Evolutionary conservation across 1,284 basidiomycete genomes (phyloP).

Genomic region (Austroboletus novae-zelandiae): DNA sequence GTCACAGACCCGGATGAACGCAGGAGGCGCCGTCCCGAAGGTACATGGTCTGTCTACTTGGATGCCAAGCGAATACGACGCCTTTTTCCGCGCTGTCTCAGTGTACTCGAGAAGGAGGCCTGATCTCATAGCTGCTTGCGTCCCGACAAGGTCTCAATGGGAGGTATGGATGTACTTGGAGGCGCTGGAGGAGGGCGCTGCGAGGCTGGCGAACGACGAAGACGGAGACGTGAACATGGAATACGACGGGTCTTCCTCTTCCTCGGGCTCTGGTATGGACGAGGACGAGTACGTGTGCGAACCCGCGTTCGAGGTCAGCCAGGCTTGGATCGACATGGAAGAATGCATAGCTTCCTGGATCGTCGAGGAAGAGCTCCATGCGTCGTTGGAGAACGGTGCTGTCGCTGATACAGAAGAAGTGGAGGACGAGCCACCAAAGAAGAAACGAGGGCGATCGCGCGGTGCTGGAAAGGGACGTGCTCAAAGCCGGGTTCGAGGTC

Average conservation of each 20-base stretch:
- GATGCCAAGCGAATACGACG: slow-evolving; percentile 62
- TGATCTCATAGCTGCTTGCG: slow-evolving; percentile 31
- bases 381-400: slow-evolving; percentile 4
- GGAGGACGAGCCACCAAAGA: slow-evolving; percentile 5
- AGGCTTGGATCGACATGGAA: slow-evolving; percentile 59
- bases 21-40: neutral
- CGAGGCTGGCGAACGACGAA: slow-evolving; percentile 3
- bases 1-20: neutral
- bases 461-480: slow-evolving; percentile 10
- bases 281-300: slow-evolving; percentile 19
- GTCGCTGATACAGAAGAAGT: slow-evolving; percentile 5
- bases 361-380: slow-evolving; percentile 33
- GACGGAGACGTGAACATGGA: slow-evolving; percentile 3
- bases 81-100: slow-evolving; percentile 58
- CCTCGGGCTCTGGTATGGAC: slow-evolving; percentile 1
- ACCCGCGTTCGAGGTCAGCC: slow-evolving; percentile 56
- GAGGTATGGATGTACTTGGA: slow-evolving; percentile 33
- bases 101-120: slow-evolving; percentile 34
- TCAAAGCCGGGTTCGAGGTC: neutral
- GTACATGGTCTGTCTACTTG: slow-evolving; percentile 38
- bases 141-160: slow-evolving; percentile 26
- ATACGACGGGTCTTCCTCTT: neutral
- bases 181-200: slow-evolving; percentile 27
- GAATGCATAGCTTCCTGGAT: slow-evolving; percentile 50
- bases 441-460: slow-evolving; percentile 13